phyloP scores from a whole-genome alignment of 2,329 filamentous ascomycete genomes.

The Neonectria ditissima region DNA sequence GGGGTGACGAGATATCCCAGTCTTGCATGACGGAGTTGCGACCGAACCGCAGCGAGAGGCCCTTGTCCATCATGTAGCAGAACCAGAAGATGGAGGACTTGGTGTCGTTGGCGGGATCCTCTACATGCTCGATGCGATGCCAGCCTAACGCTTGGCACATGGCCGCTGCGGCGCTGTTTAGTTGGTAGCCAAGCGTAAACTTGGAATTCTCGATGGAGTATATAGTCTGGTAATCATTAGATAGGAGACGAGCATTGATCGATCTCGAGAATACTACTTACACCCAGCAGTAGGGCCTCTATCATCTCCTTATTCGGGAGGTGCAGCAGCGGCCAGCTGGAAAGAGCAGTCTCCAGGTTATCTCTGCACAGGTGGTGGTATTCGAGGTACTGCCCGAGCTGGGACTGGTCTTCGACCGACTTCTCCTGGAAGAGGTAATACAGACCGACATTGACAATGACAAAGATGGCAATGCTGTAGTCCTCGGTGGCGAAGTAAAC shows the following conservation, averaged over 20 bases:
- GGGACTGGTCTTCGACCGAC: neutral
- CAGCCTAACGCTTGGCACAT: slow-evolving; percentile 18
- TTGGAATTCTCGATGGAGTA: slow-evolving; percentile 19
- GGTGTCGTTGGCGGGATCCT: neutral
- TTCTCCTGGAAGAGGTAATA: slow-evolving; percentile 15
- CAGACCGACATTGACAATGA: slow-evolving; percentile 16
- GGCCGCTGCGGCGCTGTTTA: slow-evolving; percentile 17
- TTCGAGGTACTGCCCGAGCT: neutral
- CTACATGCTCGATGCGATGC: slow-evolving; percentile 6
- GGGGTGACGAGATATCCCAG: slow-evolving; percentile 14
- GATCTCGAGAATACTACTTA: neutral
- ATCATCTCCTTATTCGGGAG: slow-evolving; percentile 11
- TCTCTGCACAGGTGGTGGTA: slow-evolving; percentile 11
- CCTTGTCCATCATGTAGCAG: slow-evolving; percentile 18
- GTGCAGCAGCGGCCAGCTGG: slow-evolving; percentile 12
- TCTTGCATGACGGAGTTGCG: slow-evolving; percentile 16
- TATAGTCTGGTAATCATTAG: slow-evolving; percentile 2
- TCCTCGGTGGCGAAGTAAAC: slow-evolving; percentile 11
- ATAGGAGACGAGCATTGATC: neutral
- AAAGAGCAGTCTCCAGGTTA: slow-evolving; percentile 15
- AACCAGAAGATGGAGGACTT: slow-evolving; percentile 19
- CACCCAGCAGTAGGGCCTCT: slow-evolving; percentile 13
- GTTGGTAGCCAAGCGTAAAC: slow-evolving; percentile 13
- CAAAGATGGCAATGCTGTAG: slow-evolving; percentile 11
- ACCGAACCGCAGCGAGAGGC: slow-evolving; percentile 13